Base-by-base conservation (phyloP, 139 green algal species). In the Chlorella ohadii region DNA sequence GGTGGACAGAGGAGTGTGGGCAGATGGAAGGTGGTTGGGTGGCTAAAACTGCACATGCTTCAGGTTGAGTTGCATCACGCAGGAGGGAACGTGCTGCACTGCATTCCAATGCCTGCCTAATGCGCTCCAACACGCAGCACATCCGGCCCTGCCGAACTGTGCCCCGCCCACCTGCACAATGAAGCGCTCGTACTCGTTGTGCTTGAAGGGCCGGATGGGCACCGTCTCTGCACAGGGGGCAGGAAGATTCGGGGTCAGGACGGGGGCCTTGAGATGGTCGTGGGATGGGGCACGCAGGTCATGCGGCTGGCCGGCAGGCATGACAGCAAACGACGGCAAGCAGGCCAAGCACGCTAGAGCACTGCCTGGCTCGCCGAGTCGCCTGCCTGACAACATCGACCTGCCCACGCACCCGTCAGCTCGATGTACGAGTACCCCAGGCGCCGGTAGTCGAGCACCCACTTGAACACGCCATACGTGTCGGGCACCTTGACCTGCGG, bases 401-500 rank as follows among this genome's bases (percentile, higher is more conserved):
- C 67, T 31, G 22, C 34, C n/a, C 72, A 66, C 73, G 25, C 59
- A 82, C 76, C 76, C n/a, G 67, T 83, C 19, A 96, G 65, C 55
- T 93, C 83, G 57, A 99, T 83, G 84, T 90, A 91, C 28, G 82
- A 83, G 87, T 97, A 98, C 2, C 96, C 96, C 12, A 87, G 77
- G 44, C 90, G 89, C 31, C 88, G 84, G 92, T 99, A 96, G 38
- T 96, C 86, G 38, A 99, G 73, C n/a, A 94, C 91, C 88, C 97
- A 98, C 91, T 99, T 99, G 93, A 99, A 99, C 47, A 99, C 95
- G 56, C 96, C 96, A 83, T 99, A 99, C 66, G 96, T 93, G 79
- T 99, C 96, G 4, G 96, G 96, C 38, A 96, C 92, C 83, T 94
- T 90, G 41, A 97, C 91, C 19, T 81, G 38, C n/a, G n/a, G n/a